Evolutionary conservation across 2,329 filamentous ascomycete species (phyloP), one percentile per base, ranked within the genome.

Genomic region (Madurella fahalii): DNA sequence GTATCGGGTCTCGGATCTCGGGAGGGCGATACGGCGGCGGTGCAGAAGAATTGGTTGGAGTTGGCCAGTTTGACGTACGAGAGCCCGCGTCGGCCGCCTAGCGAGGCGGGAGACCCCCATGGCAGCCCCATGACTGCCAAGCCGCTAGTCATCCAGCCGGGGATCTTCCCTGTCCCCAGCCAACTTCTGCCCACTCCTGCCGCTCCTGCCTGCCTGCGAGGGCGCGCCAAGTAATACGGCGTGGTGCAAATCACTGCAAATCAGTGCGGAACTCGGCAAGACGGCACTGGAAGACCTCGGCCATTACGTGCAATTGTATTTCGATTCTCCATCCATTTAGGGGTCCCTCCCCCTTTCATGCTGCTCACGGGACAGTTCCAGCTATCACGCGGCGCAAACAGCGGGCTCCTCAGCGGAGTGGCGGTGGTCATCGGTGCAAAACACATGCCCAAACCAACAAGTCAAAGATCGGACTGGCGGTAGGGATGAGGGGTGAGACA

Each of bases 261-360:
- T 62, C 60, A 49, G 51, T 61, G 47, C 54, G 42, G 37, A 58
- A 52, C 40, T 54, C 53, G 58, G 60, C 52, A 57, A 54, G 47
- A 43, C 53, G 58, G 57, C 59, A 58, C 52, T 18, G 42, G 15
- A 43, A 47, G 40, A 9, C 47, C 47, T 46, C n/a, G 31, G 44
- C 25, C 46, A 18, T 40, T 34, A 30, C 32, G 32, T 50, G 20
- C 4, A 25, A 25, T 7, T 37, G 13, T 42, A 16, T 30, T 40
- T 37, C 11, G 34, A 37, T 37, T 37, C 34, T 4, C 34, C 13
- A 37, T 37, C 25, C 13, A 37, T 11, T 15, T 37, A 12, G 18
- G 52, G 44, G 7, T 30, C 31, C 31, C 8, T 41, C 46, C 50
- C 40, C 50, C 50, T 48, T 50, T 16, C 40, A 46, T 9, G 13